Evolutionary conservation across 164 flowering plant species (phyloP).

Genomic region (Taxillus chinensis): DNA sequence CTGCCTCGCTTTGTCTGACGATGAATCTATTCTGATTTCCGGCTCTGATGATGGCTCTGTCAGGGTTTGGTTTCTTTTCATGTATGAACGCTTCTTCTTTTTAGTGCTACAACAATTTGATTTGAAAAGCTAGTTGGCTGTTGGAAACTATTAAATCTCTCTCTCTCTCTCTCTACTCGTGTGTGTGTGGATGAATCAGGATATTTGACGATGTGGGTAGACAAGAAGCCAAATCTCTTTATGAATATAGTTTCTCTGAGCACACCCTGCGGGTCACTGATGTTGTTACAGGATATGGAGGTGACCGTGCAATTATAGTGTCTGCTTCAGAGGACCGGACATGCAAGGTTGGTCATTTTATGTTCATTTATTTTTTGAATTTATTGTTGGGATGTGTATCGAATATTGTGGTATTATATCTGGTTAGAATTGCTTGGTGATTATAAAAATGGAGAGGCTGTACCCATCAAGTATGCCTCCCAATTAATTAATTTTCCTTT

Average conservation of each 20-base stretch:
- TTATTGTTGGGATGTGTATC: no score
- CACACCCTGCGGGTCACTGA: conserved; percentile 62
- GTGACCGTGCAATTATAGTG: conserved; percentile 64
- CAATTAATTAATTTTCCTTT: no score
- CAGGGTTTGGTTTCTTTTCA: conserved; percentile 70
- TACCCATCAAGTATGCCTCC: no score
- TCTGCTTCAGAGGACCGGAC: conserved; percentile 90
- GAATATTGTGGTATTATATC: no score
- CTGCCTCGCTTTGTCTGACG: conserved; percentile 61
- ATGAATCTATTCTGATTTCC: conserved; percentile 64
- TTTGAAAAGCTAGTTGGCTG: neutral
- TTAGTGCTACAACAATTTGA: neutral
- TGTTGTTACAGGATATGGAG: conserved; percentile 62
- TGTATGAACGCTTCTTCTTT: conserved; percentile 21
- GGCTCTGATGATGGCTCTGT: conserved; percentile 78
- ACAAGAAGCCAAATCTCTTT: conserved; percentile 25
- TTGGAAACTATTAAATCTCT: neutral
- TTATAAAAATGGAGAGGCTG: no score
- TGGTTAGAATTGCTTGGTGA: no score
- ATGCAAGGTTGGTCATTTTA: conserved; percentile 61
- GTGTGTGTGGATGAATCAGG: conserved; percentile 19
- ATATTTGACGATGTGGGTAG: conserved; percentile 48
- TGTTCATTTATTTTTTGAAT: no score
- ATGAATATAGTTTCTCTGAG: conserved; percentile 52
- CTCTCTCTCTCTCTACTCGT: neutral